Evolutionary conservation across 1,284 basidiomycete species (phyloP).

Genomic region (Thecaphora frezii): DNA sequence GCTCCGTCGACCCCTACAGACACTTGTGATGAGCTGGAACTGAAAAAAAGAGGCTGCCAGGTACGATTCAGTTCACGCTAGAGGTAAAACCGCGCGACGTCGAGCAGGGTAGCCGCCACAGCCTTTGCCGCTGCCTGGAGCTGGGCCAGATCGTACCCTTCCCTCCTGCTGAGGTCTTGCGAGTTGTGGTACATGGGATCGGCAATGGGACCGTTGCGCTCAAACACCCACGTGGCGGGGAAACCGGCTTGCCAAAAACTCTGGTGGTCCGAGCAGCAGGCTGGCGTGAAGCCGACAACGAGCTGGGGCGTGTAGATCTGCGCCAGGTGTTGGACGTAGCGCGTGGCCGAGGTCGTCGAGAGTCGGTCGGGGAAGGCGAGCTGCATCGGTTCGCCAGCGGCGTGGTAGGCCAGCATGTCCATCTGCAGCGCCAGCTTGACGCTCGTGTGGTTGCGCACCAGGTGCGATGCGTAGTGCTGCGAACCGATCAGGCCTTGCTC

Average conservation of each 20-base stretch:
- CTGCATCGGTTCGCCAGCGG: conserved; percentile 51
- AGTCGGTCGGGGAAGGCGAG: conserved; percentile 56
- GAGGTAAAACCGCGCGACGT: conserved; percentile 21
- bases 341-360: conserved; percentile 37
- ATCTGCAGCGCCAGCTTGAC: conserved; percentile 38
- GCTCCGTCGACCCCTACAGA: too few relatives aligned
- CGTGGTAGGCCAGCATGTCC: conserved; percentile 54
- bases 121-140: conserved; percentile 47
- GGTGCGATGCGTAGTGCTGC: conserved; percentile 23
- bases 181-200: conserved; percentile 58
- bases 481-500: conserved; percentile 57
- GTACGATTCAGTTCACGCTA: too few relatives aligned
- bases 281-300: conserved; percentile 37
- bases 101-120: conserved; percentile 39
- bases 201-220: conserved; percentile 57
- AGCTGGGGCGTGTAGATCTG: conserved; percentile 51
- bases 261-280: conserved; percentile 59
- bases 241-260: conserved; percentile 44
- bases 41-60: too few relatives aligned
- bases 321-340: conserved; percentile 44
- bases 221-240: conserved; percentile 55
- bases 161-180: conserved; percentile 43
- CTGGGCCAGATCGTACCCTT: conserved; percentile 56
- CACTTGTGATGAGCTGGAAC: too few relatives aligned
- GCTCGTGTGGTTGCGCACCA: conserved; percentile 1